A percentile compares a stretch with the other conserved stretches of the same genome.
Evolutionary conservation across 2,329 filamentous ascomycete species (phyloP).

Genomic region (Polychaeton citri): DNA sequence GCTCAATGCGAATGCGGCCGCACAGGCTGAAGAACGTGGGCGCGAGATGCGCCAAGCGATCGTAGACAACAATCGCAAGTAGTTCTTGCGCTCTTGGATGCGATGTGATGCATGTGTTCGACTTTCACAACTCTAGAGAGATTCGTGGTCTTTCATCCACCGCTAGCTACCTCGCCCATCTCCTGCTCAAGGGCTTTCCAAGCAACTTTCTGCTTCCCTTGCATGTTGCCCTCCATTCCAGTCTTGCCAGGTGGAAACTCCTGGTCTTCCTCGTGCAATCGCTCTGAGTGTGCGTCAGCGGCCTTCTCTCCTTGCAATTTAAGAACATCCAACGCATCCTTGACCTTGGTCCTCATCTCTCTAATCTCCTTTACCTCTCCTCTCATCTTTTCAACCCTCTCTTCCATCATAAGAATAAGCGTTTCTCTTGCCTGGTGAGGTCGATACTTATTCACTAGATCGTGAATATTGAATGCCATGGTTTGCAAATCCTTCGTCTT

Average conservation of each 20-base stretch:
- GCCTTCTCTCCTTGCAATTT: slow-evolving; percentile 18
- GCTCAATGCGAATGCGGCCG: slow-evolving; percentile 12
- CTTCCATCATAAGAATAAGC: slow-evolving; percentile 76
- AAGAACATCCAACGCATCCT: slow-evolving; percentile 57
- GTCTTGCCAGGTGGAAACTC: slow-evolving; percentile 1
- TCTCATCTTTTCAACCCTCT: slow-evolving; percentile 58
- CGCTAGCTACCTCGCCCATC: slow-evolving; percentile 9
- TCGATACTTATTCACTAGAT: slow-evolving; percentile 85
- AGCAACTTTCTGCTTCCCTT: slow-evolving; percentile 19
- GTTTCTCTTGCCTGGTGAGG: slow-evolving; percentile 87
- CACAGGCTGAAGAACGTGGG: slow-evolving; percentile 13
- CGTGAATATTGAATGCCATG: slow-evolving; percentile 81
- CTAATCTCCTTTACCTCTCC: slow-evolving; percentile 60
- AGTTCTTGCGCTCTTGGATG: background rate
- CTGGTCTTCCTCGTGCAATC: slow-evolving; percentile 1
- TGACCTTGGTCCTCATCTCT: slow-evolving; percentile 57
- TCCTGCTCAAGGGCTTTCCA: slow-evolving; percentile 25
- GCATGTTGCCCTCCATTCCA: slow-evolving; percentile 9
- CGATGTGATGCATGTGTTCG: too few relatives aligned
- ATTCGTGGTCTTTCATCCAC: background rate
- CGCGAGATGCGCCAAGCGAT: background rate
- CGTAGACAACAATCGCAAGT: background rate
- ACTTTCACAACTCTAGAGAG: too few relatives aligned
- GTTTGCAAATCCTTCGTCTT: slow-evolving; percentile 71
- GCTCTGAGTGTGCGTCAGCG: slow-evolving; percentile 2